phyloP scores from a whole-genome alignment of 768 basidiomycete species.

The Amanita rubescens region DNA sequence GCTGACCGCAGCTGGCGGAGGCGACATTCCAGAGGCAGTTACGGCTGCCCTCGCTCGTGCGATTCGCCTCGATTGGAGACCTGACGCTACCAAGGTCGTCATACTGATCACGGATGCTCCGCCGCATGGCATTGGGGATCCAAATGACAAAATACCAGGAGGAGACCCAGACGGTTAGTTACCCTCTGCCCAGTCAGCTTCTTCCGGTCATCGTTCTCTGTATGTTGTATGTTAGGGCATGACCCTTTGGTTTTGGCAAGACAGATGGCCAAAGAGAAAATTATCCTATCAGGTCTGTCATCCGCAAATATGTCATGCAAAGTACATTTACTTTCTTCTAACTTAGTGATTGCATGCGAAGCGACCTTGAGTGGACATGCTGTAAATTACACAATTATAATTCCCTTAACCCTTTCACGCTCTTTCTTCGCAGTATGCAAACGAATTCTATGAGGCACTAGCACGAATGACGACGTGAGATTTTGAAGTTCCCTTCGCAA shows the following conservation, averaged over 20 bases:
- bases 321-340: background rate
- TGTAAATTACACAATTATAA: no score
- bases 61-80: slow-evolving; percentile 42
- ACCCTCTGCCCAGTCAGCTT: background rate
- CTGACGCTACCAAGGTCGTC: slow-evolving; percentile 44
- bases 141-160: slow-evolving; percentile 25
- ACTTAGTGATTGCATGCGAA: slow-evolving; percentile 57
- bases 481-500: no score
- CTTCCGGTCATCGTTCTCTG: background rate
- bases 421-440: no score
- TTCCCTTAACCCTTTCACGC: no score
- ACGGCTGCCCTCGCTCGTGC: slow-evolving; percentile 48
- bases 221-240: slow-evolving; percentile 17
- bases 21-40: slow-evolving; percentile 52
- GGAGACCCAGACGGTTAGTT: no score
- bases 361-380: slow-evolving; percentile 19
- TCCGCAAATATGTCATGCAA: background rate
- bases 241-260: slow-evolving; percentile 25
- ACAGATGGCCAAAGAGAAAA: slow-evolving; percentile 45
- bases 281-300: slow-evolving; percentile 35
- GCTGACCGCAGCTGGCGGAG: slow-evolving; percentile 25
- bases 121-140: slow-evolving; percentile 35
- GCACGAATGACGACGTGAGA: no score
- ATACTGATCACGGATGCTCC: slow-evolving; percentile 32
- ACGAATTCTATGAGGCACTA: no score